These are phyloP conservation scores for Penicillium sp. DNA, from an alignment of 2,329 filamentous ascomycete genomes.

Conservation along the genomic window DNA sequence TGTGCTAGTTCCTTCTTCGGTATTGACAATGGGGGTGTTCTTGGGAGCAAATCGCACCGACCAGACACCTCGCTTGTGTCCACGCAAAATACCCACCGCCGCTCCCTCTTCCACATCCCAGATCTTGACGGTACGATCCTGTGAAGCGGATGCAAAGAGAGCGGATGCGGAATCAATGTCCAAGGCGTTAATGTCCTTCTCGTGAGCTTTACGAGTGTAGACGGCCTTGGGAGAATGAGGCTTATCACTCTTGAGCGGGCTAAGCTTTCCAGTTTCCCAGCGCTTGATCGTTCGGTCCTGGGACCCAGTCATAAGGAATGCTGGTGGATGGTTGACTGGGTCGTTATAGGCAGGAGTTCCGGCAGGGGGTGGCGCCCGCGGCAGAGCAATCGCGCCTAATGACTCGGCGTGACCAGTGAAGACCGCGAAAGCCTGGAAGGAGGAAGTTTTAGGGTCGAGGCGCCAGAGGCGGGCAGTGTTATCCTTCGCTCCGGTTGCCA, in stretches of 20 bases:
- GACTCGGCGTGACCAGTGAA: conserved; percentile 95
- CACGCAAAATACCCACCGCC: conserved; percentile 84
- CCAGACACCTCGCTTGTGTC: conserved; percentile 95
- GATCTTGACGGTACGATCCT: conserved; percentile 96
- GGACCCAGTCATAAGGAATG: conserved; percentile 86
- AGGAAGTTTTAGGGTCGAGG: conserved; percentile 73
- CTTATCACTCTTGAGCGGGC: conserved; percentile 50
- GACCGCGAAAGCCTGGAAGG: conserved; percentile 76
- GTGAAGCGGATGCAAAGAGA: conserved; percentile 94
- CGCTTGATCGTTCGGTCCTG: conserved; percentile 95
- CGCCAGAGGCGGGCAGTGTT: conserved; percentile 92
- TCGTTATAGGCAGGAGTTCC: conserved; percentile 71
- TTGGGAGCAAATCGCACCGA: conserved; percentile 86
- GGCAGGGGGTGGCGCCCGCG: conserved; percentile 68
- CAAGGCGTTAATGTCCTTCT: conserved; percentile 97
- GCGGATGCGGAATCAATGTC: conserved; percentile 73
- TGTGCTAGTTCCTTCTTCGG: conserved; percentile 69
- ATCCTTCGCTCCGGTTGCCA: conserved; percentile 94
- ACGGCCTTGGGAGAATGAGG: conserved; percentile 58
- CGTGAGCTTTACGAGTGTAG: conserved; percentile 93
- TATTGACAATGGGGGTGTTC: conserved; percentile 73
- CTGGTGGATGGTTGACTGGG: conserved; percentile 77
- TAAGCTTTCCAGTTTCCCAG: conserved; percentile 75
- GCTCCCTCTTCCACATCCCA: conserved; percentile 91
- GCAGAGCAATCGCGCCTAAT: conserved; percentile 83